phyloP scores from a whole-genome alignment of 352 stramenopile genomes.

The Pythium brachiatum region DNA sequence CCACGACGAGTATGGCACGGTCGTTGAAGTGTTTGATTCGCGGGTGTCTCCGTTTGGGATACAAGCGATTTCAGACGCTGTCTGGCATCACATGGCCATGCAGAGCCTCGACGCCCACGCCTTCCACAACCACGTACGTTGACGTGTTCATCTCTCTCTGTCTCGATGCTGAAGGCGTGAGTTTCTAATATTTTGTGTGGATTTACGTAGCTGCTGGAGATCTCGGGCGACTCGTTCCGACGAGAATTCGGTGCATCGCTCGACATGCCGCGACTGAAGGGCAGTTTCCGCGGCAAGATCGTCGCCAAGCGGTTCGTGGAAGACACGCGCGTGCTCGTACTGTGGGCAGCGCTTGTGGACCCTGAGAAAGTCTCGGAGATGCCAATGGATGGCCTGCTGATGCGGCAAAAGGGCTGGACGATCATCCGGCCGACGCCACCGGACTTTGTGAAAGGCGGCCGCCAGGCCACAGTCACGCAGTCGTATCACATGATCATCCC shows the following conservation, averaged over 20 bases:
- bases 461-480: conserved; percentile 19
- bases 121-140: conserved; percentile 17
- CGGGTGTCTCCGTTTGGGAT: conserved; percentile 11
- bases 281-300: conserved; percentile 35
- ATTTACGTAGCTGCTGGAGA: conserved; percentile 4
- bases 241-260: conserved; percentile 11
- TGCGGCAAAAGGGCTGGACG: conserved; percentile 42
- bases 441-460: neutral
- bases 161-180: neutral
- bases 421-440: conserved; percentile 6
- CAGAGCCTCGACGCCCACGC: conserved; percentile 3
- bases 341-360: conserved; percentile 40
- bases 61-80: conserved; percentile 10
- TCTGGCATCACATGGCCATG: conserved; percentile 21
- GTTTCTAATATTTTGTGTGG: neutral
- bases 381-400: conserved; percentile 38
- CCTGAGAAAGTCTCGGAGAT: conserved; percentile 40
- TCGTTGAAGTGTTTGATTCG: conserved; percentile 19
- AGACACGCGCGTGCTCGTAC: conserved; percentile 41
- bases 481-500: conserved; percentile 27
- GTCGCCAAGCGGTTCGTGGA: conserved; percentile 33
- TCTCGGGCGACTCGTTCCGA: neutral
- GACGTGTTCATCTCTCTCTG: neutral
- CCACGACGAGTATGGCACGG: conserved; percentile 16
- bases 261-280: conserved; percentile 8